phyloP scores from a whole-genome alignment of 805 yeast genomes.

The Kuraishia borneana region DNA sequence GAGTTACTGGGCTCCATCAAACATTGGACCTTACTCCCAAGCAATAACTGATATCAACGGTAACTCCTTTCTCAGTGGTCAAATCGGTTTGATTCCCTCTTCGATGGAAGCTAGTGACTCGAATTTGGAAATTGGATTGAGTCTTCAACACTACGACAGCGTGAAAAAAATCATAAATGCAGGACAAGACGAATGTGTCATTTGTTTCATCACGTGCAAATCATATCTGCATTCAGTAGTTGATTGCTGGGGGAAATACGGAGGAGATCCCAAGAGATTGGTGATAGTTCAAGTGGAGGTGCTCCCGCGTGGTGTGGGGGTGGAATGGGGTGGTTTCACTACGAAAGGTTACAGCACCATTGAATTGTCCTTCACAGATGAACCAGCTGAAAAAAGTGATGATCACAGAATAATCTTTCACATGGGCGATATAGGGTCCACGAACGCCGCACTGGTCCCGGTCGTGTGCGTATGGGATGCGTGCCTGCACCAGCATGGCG shows the following conservation, averaged over 20 bases:
- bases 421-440: no score
- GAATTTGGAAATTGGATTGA: constrained; percentile 30
- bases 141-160: constrained; percentile 66
- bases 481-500: constrained; percentile 19
- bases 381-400: no score
- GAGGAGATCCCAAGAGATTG: constrained; percentile 9
- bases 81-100: constrained; percentile 74
- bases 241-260: constrained; percentile 35
- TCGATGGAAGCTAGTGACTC: constrained; percentile 36
- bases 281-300: constrained; percentile 38
- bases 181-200: constrained; percentile 29
- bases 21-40: constrained; percentile 96
- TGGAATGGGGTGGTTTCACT: constrained; percentile 69
- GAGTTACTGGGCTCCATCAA: constrained; percentile 98
- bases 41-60: constrained; percentile 44
- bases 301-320: constrained; percentile 51
- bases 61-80: constrained; percentile 70
- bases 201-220: constrained; percentile 41
- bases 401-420: no score
- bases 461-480: constrained; percentile 1
- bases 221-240: constrained; percentile 18
- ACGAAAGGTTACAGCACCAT: constrained; percentile 27
- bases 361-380: background rate
- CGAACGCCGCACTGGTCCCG: no score
- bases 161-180: constrained; percentile 47